Percentiles rank a stretch among this genome's conserved stretches.
Conservation (phyloP, 495 filamentous ascomycete genomes). For the Penicillium coffeae region DNA sequence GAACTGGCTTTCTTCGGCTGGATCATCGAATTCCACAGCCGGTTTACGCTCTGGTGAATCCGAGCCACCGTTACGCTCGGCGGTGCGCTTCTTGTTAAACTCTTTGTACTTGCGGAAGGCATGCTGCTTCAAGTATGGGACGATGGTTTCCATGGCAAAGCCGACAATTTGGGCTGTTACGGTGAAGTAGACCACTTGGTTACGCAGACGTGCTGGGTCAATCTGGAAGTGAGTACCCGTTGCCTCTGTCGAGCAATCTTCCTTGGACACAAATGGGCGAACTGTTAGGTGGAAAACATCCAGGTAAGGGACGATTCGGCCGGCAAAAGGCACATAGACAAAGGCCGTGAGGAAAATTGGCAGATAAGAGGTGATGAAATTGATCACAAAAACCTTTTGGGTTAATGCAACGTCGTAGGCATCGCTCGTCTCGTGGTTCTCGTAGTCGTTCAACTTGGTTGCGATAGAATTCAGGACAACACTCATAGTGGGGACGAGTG, state of each 20-base stretch:
- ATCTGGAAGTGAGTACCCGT: slow-evolving; percentile 68
- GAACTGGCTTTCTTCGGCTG: slow-evolving; percentile 71
- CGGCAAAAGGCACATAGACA: slow-evolving; percentile 93
- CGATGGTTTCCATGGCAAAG: slow-evolving; percentile 78
- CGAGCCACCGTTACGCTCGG: slow-evolving; percentile 22
- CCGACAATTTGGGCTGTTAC: slow-evolving; percentile 93
- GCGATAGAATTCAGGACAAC: slow-evolving; percentile 73
- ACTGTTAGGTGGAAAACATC: slow-evolving; percentile 80
- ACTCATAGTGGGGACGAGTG: slow-evolving; percentile 72
- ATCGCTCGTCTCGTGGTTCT: slow-evolving; percentile 87
- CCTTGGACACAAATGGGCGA: slow-evolving; percentile 66
- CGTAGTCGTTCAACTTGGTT: slow-evolving; percentile 73
- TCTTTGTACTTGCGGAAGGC: slow-evolving; percentile 70
- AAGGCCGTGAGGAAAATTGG: slow-evolving; percentile 92
- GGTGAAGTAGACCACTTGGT: slow-evolving; percentile 95
- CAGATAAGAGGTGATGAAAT: slow-evolving; percentile 96
- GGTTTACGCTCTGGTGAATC: slow-evolving; percentile 23
- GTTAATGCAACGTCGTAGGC: slow-evolving; percentile 78
- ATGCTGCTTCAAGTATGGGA: slow-evolving; percentile 78
- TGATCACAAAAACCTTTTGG: slow-evolving; percentile 89
- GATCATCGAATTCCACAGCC: slow-evolving; percentile 40
- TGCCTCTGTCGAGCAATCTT: slow-evolving; percentile 48
- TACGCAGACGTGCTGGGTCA: slow-evolving; percentile 77
- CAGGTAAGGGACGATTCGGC: slow-evolving; percentile 80
- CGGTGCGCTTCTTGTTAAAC: slow-evolving; percentile 32